Base-by-base conservation (phyloP, 768 basidiomycete genomes). In the Trametopsis cervina region DNA sequence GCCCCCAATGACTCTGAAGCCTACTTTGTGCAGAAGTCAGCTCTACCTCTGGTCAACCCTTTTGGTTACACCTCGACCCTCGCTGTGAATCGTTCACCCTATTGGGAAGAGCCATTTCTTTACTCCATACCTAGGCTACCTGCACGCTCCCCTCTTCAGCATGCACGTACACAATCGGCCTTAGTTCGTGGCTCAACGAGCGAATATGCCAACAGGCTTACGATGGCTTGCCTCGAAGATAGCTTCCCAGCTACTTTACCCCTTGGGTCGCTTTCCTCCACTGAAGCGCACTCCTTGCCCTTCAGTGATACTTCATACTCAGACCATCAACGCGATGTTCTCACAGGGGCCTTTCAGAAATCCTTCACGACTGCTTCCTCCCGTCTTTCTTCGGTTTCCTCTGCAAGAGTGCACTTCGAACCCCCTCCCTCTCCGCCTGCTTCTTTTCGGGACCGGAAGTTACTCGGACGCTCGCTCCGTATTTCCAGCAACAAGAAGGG, bases 61-160 rank as follows among this genome's bases (percentile, higher is more conserved):
- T 49, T 42, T 29, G 49, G 39, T 6, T 33, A 41, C 41, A 27
- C 40, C 27, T 36, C 37, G 43, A 54, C 35, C 33, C 39, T 49
- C 4, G 27, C 18, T 21, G 36, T 37, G 22, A 38, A 47, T 9
- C 37, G 42, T 23, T 46, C 40, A 17, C 51, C 54, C 2, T 55
- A 55, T 29, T 40, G 35, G n/a, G 46, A 52, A 23, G 54, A 55
- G 22, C 54, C 54, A 2, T 55, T 52, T 29, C 24, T 55, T 15
- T 55, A 55, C 42, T 52, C 54, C 13, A 48, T 55, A 7, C 54
- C 54, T 6, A 41, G 47, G 37, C 21, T 50, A 26, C 54, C 54
- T 20, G 26, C 42, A 10, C 54, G 47, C 5, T 35, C 42, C 27
- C 44, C 54, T 13, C 29, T 44, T 6, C 35, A n/a, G 20, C 54